Conservation (phyloP, 306 rosid species). For the Pyrus betulifolia region DNA sequence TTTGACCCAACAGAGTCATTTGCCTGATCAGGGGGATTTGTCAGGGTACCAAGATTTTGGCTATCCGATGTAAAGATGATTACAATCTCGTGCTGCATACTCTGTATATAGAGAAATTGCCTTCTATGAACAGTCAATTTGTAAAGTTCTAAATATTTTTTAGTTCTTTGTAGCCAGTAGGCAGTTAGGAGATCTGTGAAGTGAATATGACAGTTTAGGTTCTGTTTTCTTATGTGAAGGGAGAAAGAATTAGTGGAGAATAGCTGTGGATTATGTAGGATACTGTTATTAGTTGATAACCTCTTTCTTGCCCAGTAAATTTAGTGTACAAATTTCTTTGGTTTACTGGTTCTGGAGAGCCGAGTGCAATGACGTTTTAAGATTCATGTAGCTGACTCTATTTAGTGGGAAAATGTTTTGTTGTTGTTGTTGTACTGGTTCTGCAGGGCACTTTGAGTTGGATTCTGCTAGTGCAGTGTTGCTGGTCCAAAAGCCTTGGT, state of each 20-base stretch:
- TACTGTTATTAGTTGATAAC: slow-evolving; percentile 12
- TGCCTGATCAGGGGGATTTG: slow-evolving; percentile 18
- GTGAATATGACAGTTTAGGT: slow-evolving; percentile 19
- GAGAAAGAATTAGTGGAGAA: not conserved
- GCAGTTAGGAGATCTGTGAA: slow-evolving; percentile 16
- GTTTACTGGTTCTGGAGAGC: not conserved
- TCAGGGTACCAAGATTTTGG: slow-evolving; percentile 20
- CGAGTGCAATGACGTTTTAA: too few species aligned
- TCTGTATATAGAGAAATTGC: slow-evolving; percentile 11
- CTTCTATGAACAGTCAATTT: not conserved
- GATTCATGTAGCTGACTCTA: accelerated
- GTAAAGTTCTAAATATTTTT: slow-evolving; percentile 6
- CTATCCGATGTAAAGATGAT: slow-evolving; percentile 25
- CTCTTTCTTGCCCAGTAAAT: too few species aligned
- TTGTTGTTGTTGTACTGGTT: not conserved
- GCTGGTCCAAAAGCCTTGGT: not conserved
- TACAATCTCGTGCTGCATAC: not conserved
- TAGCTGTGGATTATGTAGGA: slow-evolving; percentile 15
- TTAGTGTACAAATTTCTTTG: not conserved
- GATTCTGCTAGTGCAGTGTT: not conserved
- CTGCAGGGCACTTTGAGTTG: too few species aligned
- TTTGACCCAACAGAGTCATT: not conserved
- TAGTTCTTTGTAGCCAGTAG: not conserved
- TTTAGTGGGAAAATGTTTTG: too few species aligned
- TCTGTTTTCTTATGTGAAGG: slow-evolving; percentile 10